phyloP scores from a whole-genome alignment of 2,329 filamentous ascomycete species.

The Graphiopsis chlorocephala region DNA sequence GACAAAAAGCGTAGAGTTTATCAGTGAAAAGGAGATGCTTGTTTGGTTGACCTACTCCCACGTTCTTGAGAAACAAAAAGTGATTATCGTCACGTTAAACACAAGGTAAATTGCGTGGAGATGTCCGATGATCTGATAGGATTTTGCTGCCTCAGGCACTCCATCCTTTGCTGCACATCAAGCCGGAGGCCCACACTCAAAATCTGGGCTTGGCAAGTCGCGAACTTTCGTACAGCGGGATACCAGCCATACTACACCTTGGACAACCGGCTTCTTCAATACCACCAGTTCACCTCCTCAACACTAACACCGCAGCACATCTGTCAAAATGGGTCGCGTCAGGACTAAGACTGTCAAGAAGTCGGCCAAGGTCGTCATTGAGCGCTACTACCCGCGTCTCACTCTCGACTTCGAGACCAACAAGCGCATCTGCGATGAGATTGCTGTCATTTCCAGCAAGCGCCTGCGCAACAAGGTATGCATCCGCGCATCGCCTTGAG shows the following conservation, averaged over 20 bases:
- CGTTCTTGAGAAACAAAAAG: too few relatives aligned
- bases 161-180: too few relatives aligned
- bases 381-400: constrained; percentile 91
- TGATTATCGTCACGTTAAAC: too few relatives aligned
- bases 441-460: constrained; percentile 99
- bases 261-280: constrained; percentile 4
- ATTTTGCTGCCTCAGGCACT: background rate
- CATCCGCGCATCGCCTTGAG: background rate
- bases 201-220: background rate
- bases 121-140: background rate
- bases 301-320: constrained; percentile 21
- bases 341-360: constrained; percentile 69
- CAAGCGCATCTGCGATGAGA: constrained; percentile 99
- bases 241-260: background rate
- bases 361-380: constrained; percentile 99
- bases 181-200: background rate
- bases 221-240: background rate
- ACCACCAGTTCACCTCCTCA: constrained; percentile 8
- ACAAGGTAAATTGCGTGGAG: too few relatives aligned
- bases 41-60: too few relatives aligned
- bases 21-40: too few relatives aligned
- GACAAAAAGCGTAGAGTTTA: too few relatives aligned
- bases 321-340: constrained; percentile 55
- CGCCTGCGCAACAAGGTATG: constrained; percentile 96
- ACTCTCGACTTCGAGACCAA: constrained; percentile 99